These are phyloP conservation scores for Oryza glaberrima DNA, from an alignment of 176 grass and related monocot species.

Conservation along the genomic window DNA sequence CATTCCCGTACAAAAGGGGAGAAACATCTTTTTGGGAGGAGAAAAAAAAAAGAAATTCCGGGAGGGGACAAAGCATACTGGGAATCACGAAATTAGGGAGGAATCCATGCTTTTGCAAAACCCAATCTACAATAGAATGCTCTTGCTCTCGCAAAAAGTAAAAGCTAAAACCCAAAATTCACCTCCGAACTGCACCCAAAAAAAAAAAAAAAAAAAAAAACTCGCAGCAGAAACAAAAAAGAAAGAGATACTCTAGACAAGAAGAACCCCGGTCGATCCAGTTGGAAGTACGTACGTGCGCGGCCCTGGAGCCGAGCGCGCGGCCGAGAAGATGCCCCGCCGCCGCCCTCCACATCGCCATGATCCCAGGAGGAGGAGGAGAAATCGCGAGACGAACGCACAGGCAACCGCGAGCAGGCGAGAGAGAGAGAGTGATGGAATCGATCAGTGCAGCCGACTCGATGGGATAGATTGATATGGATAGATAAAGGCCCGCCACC, in stretches of 20 bases:
- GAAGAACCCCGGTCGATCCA: neutral
- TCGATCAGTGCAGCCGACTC: no score
- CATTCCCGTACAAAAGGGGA: neutral
- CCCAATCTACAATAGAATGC: neutral
- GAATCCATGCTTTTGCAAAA: neutral
- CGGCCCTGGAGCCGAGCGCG: constrained; percentile 34
- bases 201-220: constrained; percentile 28
- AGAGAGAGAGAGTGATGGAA: neutral
- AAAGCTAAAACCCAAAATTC: neutral
- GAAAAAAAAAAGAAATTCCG: neutral
- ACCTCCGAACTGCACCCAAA: neutral
- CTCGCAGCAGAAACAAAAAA: neutral
- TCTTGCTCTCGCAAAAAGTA: neutral
- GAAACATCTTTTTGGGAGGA: neutral
- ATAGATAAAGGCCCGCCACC: no score
- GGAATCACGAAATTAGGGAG: neutral
- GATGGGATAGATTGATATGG: no score
- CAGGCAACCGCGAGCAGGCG: neutral
- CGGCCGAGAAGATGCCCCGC: constrained; percentile 41
- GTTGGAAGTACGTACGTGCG: constrained; percentile 22
- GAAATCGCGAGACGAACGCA: neutral
- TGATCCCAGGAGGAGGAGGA: neutral
- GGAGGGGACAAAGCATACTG: neutral
- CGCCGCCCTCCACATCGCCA: constrained; percentile 60
- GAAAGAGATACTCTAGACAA: neutral